Percentiles rank a stretch among this genome's conserved stretches.
phyloP scores from a whole-genome alignment of 2,329 filamentous ascomycete species.

The Aspergillus sojae region DNA sequence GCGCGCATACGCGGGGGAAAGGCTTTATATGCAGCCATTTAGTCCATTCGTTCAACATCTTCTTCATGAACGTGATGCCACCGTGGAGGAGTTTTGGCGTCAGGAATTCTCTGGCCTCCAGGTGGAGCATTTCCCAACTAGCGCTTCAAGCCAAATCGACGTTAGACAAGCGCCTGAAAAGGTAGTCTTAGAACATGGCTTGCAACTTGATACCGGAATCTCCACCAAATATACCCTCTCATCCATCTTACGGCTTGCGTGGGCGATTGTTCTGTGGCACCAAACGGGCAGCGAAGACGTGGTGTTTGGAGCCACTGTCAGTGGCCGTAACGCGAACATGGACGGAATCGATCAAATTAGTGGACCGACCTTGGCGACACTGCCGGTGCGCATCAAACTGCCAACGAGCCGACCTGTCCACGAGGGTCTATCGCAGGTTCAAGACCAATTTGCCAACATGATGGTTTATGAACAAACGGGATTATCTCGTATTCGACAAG shows the following conservation, averaged over 20 bases:
- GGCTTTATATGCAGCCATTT: neutral
- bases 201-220: neutral
- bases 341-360: neutral
- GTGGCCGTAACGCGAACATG: neutral
- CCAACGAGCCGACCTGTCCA: neutral
- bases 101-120: neutral
- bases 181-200: neutral
- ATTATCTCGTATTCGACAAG: neutral
- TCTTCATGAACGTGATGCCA: too few species aligned
- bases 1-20: neutral
- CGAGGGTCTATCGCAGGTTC: neutral
- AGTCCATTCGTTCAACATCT: neutral
- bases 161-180: neutral
- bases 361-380: neutral
- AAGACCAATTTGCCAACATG: neutral
- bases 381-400: neutral
- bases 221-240: neutral
- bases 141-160: neutral
- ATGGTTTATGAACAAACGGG: neutral
- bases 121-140: neutral
- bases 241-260: constrained; percentile 26
- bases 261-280: constrained; percentile 37
- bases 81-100: neutral
- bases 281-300: constrained; percentile 42
- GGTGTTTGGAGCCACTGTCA: constrained; percentile 41